Conservation (phyloP, 495 filamentous ascomycete genomes). For the Tuber microsphaerosporum region DNA sequence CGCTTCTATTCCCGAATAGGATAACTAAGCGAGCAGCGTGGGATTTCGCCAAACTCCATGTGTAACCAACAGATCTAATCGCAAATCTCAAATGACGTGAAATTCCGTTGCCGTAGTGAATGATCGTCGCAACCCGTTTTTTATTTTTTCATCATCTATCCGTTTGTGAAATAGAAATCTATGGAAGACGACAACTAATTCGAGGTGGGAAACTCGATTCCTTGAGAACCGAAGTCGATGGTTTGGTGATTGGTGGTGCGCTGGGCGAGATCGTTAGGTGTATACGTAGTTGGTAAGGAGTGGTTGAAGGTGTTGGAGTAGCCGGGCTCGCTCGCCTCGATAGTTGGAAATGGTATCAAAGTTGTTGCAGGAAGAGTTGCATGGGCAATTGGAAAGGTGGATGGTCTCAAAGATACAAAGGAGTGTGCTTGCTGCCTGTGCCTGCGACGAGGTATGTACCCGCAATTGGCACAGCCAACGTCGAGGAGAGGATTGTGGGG, state of each 20-base stretch:
- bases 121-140: conserved; percentile 5
- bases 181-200: conserved; percentile 1
- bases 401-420: background rate
- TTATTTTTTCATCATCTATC: background rate
- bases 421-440: conserved; percentile 3
- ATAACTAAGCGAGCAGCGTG: conserved; percentile 12
- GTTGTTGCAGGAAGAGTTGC: background rate
- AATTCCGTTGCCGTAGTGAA: background rate
- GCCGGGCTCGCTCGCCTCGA: conserved; percentile 1
- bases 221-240: background rate
- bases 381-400: background rate
- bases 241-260: conserved; percentile 1
- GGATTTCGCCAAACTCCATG: conserved; percentile 12
- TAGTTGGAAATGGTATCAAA: background rate
- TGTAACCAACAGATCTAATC: conserved; percentile 10
- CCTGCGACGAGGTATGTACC: conserved; percentile 15
- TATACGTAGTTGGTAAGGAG: too few species aligned
- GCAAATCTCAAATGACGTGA: conserved; percentile 7
- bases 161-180: background rate
- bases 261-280: background rate
- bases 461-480: conserved; percentile 32
- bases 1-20: conserved; percentile 15
- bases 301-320: background rate
- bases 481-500: conserved; percentile 25
- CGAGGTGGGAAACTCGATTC: background rate